Evolutionary conservation across 2,329 filamentous ascomycete genomes (phyloP), one percentile per base, ranked within the genome.

Genomic region (Penicillium sp.): DNA sequence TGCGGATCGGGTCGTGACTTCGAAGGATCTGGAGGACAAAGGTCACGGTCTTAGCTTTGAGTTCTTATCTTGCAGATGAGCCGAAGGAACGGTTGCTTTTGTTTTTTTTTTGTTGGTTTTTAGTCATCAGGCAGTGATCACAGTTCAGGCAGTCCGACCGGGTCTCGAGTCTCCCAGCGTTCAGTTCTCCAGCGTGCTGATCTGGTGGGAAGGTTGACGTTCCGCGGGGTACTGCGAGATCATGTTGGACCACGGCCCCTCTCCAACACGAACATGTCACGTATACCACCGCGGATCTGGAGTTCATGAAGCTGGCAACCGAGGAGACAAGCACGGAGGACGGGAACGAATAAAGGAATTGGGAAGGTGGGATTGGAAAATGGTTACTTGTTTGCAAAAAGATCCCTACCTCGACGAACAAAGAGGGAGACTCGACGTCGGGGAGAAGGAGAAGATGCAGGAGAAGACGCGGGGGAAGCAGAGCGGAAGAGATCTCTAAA

Each of bases 331-430:
- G 18, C 18, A 32, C 38, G 24, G 13, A 2, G 13, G 9, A 8
- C 27, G 18, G 38, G 11, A 27, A 42, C 12, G 5, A n/a, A 25
- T 24, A 34, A 40, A 25, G 26, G 6, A n/a, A 9, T 24, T 18
- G 18, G 34, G 28, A 9, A 43, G 38, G 9, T 38, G 34, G 51
- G 43, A 25, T 49, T 45, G 39, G 46, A 46, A 47, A 46, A 49
- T 52, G 48, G 50, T 56, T 69, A 68, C 66, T 64, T 65, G 56
- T 55, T 63, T 39, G 56, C 61, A 49, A 69, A 62, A 34, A 64
- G 48, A 53, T 59, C 58, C 53, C 62, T 66, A 52, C 65, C 63
- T 63, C 64, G 66, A 56, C 65, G 66, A 48, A 66, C 57, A 29
- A 69, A 53, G 43, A 62, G 51, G 40, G 63, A 62, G 32, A 66